Percentiles rank a stretch among this genome's conserved stretches.
Evolutionary conservation across 352 stramenopile genomes (phyloP).

Genomic region (Phytopythium sindhum): DNA sequence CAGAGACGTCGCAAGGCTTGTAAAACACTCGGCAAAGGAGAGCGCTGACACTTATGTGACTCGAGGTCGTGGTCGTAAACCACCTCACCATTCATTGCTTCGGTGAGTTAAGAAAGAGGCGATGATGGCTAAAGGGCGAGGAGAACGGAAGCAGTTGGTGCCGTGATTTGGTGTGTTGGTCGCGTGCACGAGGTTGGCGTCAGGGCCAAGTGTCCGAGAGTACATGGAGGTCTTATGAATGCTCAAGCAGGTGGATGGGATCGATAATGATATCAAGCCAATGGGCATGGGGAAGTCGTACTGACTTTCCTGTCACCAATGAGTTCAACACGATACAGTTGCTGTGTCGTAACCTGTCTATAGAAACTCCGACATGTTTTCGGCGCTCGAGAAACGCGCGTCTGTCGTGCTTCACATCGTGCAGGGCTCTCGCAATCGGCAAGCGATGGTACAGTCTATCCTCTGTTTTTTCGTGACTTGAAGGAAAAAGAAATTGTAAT

Average conservation of each 20-base stretch:
- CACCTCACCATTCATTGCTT: not conserved
- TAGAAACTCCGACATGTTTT: not conserved
- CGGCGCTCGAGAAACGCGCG: constrained; percentile 1
- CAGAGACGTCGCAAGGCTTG: not conserved
- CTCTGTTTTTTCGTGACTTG: too few species aligned
- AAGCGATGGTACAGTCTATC: not conserved
- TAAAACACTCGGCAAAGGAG: not conserved
- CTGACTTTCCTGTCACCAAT: too few species aligned
- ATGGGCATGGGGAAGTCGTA: too few species aligned
- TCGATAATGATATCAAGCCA: too few species aligned
- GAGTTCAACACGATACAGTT: not conserved
- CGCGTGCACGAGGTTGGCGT: not conserved
- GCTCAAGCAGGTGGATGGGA: too few species aligned
- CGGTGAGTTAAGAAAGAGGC: too few species aligned
- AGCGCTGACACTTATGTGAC: not conserved
- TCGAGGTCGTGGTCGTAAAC: not conserved
- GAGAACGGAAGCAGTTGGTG: not conserved
- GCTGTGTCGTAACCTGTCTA: not conserved
- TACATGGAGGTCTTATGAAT: not conserved
- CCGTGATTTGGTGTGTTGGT: not conserved
- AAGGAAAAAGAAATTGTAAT: too few species aligned
- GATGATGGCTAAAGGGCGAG: not conserved
- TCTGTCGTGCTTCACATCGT: not conserved
- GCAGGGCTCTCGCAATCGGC: not conserved
- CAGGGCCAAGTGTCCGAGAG: not conserved